Evolutionary conservation across 139 green algal genomes (phyloP).

Genomic region (Pseudopediastrum boryanum): DNA sequence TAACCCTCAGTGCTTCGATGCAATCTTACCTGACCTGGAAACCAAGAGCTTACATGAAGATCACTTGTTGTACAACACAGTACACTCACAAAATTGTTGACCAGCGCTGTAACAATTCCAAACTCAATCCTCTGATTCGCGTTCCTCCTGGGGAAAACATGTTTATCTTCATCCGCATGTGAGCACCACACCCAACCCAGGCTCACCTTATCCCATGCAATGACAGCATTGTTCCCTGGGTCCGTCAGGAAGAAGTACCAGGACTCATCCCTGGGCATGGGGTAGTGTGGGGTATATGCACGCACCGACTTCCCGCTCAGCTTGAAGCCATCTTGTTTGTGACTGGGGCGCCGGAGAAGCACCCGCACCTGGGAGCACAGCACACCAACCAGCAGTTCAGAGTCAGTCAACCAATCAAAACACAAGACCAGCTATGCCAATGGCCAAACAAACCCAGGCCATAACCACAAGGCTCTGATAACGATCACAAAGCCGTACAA

Average conservation of each 20-base stretch:
- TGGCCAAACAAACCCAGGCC: too few species aligned
- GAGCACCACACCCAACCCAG: not conserved
- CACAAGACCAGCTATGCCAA: too few species aligned
- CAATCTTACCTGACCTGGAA: too few species aligned
- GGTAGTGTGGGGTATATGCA: constrained; percentile 75
- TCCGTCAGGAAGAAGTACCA: constrained; percentile 81
- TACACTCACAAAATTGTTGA: too few species aligned
- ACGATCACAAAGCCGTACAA: too few species aligned
- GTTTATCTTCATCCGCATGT: too few species aligned
- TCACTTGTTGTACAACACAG: too few species aligned
- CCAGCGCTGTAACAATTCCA: too few species aligned
- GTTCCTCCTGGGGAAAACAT: too few species aligned
- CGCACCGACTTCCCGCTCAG: constrained; percentile 48
- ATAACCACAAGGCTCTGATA: not conserved
- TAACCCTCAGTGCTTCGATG: too few species aligned
- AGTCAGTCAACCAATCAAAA: not conserved
- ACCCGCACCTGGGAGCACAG: constrained; percentile 43
- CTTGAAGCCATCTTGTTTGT: constrained; percentile 56
- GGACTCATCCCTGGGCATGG: constrained; percentile 67
- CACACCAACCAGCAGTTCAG: not conserved
- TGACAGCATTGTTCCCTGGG: constrained; percentile 56
- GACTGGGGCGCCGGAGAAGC: constrained; percentile 67
- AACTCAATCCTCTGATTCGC: too few species aligned
- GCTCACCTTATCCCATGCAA: constrained; percentile 48
- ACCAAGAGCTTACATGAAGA: too few species aligned